Evolutionary conservation across 2,329 filamentous ascomycete species (phyloP).

Genomic region (Drechslerella stenobrocha): DNA sequence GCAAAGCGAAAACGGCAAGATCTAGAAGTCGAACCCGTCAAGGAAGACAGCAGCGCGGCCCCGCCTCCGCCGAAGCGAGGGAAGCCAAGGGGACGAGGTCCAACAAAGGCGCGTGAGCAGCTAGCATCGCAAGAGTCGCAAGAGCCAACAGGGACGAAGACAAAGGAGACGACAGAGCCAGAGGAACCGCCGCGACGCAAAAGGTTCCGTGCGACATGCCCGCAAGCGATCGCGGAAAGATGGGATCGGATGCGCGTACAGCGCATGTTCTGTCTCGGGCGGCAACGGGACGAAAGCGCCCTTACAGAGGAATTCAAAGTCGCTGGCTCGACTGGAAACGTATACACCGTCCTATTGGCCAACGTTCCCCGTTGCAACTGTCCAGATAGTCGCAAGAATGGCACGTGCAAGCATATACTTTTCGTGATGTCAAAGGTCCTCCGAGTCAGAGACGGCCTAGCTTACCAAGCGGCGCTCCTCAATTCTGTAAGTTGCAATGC

Average conservation of each 20-base stretch:
- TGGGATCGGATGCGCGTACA: conserved; percentile 49
- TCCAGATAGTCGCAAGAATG: conserved; percentile 58
- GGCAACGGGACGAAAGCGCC: conserved; percentile 38
- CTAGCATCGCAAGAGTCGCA: not conserved
- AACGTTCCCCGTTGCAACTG: conserved; percentile 63
- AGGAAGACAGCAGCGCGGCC: not conserved
- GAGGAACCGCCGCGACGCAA: conserved; percentile 43
- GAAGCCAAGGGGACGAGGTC: not conserved
- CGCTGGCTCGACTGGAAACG: conserved; percentile 68
- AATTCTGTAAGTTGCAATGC: conserved; percentile 54
- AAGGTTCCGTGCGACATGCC: conserved; percentile 49
- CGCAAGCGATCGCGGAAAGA: conserved; percentile 48
- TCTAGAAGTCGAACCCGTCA: not conserved
- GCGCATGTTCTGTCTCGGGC: conserved; percentile 52
- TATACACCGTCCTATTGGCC: conserved; percentile 64
- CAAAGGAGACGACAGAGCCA: conserved; percentile 6
- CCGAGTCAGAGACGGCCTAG: conserved; percentile 61
- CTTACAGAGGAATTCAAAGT: conserved; percentile 62
- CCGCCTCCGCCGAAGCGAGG: not conserved
- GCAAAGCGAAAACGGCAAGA: not conserved
- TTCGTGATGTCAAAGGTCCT: conserved; percentile 67
- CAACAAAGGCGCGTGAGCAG: not conserved
- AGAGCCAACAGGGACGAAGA: conserved; percentile 5
- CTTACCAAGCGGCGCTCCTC: conserved; percentile 67
- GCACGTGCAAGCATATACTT: conserved; percentile 64